phyloP scores from a whole-genome alignment of 352 stramenopile species.

The Phytopythium chamaehyphon region DNA sequence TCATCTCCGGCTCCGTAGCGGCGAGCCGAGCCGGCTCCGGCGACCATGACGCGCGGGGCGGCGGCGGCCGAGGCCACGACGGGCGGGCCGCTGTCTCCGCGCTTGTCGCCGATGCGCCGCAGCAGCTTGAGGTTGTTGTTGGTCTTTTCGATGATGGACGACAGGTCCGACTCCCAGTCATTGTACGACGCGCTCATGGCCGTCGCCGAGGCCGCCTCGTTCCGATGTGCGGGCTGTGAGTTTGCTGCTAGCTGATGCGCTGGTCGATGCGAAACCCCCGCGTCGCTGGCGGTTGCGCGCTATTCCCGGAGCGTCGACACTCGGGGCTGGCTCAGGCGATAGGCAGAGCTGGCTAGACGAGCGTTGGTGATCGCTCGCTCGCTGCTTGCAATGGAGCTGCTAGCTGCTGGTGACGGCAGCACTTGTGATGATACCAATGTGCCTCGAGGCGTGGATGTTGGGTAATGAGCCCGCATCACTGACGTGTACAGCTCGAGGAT shows the following conservation, averaged over 20 bases:
- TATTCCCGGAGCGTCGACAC: neutral
- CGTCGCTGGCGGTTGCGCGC: neutral
- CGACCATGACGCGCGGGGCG: conserved; percentile 15
- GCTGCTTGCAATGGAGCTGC: too few relatives aligned
- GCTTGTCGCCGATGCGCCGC: conserved; percentile 75
- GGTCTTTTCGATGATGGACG: conserved; percentile 86
- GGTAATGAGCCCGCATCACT: too few relatives aligned
- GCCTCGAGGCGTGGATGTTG: too few relatives aligned
- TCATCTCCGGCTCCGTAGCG: conserved; percentile 16
- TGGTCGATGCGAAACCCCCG: neutral
- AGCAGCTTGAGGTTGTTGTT: conserved; percentile 86
- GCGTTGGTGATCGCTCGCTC: too few relatives aligned
- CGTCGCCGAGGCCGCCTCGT: neutral
- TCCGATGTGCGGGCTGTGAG: neutral
- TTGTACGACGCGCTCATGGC: conserved; percentile 58
- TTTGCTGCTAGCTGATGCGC: too few relatives aligned
- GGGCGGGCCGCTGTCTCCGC: conserved; percentile 33
- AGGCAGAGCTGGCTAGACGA: too few relatives aligned
- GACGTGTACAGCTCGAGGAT: too few relatives aligned
- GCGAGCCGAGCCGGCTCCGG: conserved; percentile 1
- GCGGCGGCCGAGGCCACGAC: conserved; percentile 15
- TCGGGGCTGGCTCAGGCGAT: too few relatives aligned
- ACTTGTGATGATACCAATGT: too few relatives aligned
- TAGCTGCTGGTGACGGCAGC: too few relatives aligned
- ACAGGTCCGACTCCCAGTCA: conserved; percentile 80